Percentiles rank a stretch among this genome's conserved stretches.
phyloP scores from a whole-genome alignment of 371 early-diverging fungal species.

The Lichtheimia corymbifera region DNA sequence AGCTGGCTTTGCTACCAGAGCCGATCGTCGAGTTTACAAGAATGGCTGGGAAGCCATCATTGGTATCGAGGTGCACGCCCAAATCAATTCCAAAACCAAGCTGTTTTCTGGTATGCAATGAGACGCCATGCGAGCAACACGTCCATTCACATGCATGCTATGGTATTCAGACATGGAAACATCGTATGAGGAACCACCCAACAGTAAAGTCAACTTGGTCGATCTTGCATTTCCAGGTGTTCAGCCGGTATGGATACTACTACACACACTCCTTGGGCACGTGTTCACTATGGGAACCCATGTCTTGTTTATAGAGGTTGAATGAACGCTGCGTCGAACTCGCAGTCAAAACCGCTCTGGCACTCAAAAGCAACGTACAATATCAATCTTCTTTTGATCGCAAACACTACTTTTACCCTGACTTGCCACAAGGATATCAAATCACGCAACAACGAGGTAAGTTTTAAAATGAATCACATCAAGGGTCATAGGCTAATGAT shows the following conservation, averaged over 20 bases:
- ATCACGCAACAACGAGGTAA: slow-evolving; percentile 86
- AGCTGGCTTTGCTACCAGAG: not conserved
- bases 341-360: slow-evolving; percentile 76
- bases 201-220: slow-evolving; percentile 70
- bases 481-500: not conserved
- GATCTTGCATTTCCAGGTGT: slow-evolving; percentile 91
- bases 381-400: slow-evolving; percentile 78
- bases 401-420: slow-evolving; percentile 94
- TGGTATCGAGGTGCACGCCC: slow-evolving; percentile 92
- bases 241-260: slow-evolving; percentile 34
- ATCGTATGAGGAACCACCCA: slow-evolving; percentile 63
- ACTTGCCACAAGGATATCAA: slow-evolving; percentile 92
- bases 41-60: slow-evolving; percentile 76
- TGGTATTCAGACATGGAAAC: slow-evolving; percentile 42
- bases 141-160: slow-evolving; percentile 1
- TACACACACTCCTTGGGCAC: not conserved
- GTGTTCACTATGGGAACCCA: not conserved
- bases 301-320: slow-evolving; percentile 46
- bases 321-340: slow-evolving; percentile 73
- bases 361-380: slow-evolving; percentile 70
- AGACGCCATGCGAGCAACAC: not conserved
- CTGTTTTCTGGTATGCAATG: slow-evolving; percentile 75
- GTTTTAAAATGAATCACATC: not conserved
- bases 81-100: slow-evolving; percentile 75
- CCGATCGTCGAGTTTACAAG: not conserved